phyloP scores from a whole-genome alignment of 1,139 yeast genomes.

The Saccharomyces pastorianus region DNA sequence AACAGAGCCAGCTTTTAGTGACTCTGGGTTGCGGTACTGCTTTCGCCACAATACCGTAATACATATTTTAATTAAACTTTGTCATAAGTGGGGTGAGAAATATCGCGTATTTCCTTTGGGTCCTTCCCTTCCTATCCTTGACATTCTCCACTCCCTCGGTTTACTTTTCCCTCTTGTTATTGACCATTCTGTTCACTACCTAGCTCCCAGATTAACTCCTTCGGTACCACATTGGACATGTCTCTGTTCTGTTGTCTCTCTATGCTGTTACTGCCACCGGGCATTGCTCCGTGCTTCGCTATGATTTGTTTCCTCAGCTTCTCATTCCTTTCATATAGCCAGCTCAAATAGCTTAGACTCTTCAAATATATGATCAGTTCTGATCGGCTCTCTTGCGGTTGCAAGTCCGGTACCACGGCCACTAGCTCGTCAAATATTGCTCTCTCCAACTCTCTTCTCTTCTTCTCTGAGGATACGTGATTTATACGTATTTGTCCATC shows the following conservation, averaged over 20 bases:
- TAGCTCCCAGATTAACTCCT: background rate
- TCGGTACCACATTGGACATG: background rate
- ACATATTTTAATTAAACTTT: too few relatives aligned
- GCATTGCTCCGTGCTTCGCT: conserved; percentile 3
- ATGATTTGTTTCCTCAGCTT: conserved; percentile 16
- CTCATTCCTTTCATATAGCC: conserved; percentile 26
- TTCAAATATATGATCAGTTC: conserved; percentile 33
- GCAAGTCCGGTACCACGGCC: conserved; percentile 34
- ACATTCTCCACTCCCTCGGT: too few relatives aligned
- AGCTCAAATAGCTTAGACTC: conserved; percentile 26
- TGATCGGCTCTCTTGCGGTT: conserved; percentile 33
- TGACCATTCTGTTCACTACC: background rate
- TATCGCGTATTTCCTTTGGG: too few relatives aligned
- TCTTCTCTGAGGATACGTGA: conserved; percentile 38
- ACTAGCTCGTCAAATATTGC: conserved; percentile 36
- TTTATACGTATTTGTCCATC: conserved; percentile 36
- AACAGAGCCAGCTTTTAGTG: too few relatives aligned
- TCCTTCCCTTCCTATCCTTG: too few relatives aligned
- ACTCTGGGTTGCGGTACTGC: too few relatives aligned
- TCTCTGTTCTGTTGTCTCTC: background rate
- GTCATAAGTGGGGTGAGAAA: too few relatives aligned
- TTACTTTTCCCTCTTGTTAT: background rate
- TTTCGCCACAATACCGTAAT: too few relatives aligned
- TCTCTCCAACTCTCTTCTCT: conserved; percentile 36
- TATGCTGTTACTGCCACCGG: background rate